These are phyloP conservation scores for Triglochin maritima DNA, from an alignment of 106 monocot species.

Conservation along the genomic window DNA sequence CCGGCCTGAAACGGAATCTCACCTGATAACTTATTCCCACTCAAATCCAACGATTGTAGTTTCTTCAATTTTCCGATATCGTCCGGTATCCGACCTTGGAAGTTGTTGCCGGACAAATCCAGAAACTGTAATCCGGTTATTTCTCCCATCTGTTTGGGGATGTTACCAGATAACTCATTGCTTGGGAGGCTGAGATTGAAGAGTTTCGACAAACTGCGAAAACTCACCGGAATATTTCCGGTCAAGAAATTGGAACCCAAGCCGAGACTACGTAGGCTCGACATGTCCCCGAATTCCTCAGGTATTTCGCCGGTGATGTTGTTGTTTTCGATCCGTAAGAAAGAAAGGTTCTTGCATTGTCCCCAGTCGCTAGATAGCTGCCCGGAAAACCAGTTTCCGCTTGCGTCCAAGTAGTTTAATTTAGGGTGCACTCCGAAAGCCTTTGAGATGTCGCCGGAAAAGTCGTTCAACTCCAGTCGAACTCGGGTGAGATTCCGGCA, in stretches of 20 bases:
- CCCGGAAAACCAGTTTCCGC: constrained; percentile 44
- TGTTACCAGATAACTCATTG: constrained; percentile 35
- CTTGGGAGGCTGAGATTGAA: constrained; percentile 36
- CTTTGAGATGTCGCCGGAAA: constrained; percentile 51
- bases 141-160: constrained; percentile 27
- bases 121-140: constrained; percentile 15
- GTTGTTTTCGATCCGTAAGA: constrained; percentile 1
- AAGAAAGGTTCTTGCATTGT: constrained; percentile 18
- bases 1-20: constrained; percentile 32
- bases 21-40: constrained; percentile 24
- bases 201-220: constrained; percentile 16
- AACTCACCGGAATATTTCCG: constrained; percentile 36
- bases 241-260: constrained; percentile 33
- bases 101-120: constrained; percentile 39
- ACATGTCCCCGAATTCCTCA: constrained; percentile 24
- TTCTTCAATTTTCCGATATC: constrained; percentile 17
- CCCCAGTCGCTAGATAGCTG: constrained; percentile 51
- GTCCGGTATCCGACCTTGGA: constrained; percentile 30
- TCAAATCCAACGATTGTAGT: constrained; percentile 3
- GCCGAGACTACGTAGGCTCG: constrained; percentile 9
- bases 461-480: constrained; percentile 38
- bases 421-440: constrained; percentile 28
- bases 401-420: constrained; percentile 34
- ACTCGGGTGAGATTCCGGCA: constrained; percentile 31
- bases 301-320: constrained; percentile 32